Evolutionary conservation across 108 stramenopile genomes (phyloP), one percentile per base, ranked within the genome.

Genomic region (Conticribra weissflogii): DNA sequence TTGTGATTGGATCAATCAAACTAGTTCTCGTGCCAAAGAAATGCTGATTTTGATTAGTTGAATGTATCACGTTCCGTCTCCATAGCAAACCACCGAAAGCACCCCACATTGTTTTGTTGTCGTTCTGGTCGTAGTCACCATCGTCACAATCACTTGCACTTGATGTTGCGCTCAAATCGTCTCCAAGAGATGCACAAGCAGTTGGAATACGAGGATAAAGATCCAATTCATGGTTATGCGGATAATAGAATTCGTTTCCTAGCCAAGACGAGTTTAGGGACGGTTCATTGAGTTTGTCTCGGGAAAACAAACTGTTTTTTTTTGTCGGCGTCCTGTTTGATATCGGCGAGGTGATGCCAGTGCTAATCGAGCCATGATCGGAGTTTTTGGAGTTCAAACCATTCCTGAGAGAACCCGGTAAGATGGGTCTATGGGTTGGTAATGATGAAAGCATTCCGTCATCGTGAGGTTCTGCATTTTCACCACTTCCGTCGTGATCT

Each of bases 31-130:
- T n/a, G n/a, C n/a, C n/a, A n/a, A n/a, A n/a, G n/a, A n/a, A n/a
- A n/a, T n/a, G n/a, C n/a, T n/a, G n/a, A n/a, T n/a, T n/a, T n/a
- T n/a, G n/a, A n/a, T n/a, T n/a, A n/a, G n/a, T n/a, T n/a, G n/a
- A n/a, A n/a, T n/a, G n/a, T n/a, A n/a, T n/a, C n/a, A n/a, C n/a
- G 45, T 88, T 90, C 17, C 84, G 76, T n/a, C 88, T 74, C 2
- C 88, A 85, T 58, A 93, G 48, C 4, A 91, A 69, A 34, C 88
- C 89, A 45, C 88, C 89, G 17, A 93, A 68, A 24, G 88, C 89
- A 60, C 87, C 92, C 54, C 88, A 82, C 1, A 93, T 63, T n/a
- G 92, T 86, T n/a, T 84, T 81, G 67, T 88, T 88, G 31, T 89
- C 54, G 15, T 81, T 64, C 54, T 61, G 59, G 2, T 56, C 24